Evolutionary conservation across 441 rosid genomes (phyloP).

Genomic region (Gossypium davidsonii): DNA sequence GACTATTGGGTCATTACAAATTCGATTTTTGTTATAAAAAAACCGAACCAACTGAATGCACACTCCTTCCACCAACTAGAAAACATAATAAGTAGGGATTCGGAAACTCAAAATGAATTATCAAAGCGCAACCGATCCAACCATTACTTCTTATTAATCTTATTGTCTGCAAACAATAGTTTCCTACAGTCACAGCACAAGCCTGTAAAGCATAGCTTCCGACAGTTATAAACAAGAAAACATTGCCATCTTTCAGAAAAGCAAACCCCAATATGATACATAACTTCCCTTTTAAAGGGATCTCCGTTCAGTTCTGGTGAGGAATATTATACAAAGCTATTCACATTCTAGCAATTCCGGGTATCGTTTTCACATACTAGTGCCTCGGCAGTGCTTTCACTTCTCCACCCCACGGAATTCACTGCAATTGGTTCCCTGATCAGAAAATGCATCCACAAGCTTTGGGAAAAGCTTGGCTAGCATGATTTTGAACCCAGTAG

Average conservation of each 20-base stretch:
- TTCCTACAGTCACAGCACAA: not conserved
- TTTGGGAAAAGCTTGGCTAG: constrained; percentile 70
- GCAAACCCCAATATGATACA: constrained; percentile 21
- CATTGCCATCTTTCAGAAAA: constrained; percentile 19
- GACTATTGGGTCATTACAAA: no score
- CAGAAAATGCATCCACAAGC: constrained; percentile 66
- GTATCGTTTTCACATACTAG: not conserved
- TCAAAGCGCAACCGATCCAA: constrained; percentile 5
- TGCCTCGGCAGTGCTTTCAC: constrained; percentile 11
- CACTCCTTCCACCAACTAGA: no score
- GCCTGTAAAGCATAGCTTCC: not conserved
- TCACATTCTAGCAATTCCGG: constrained; percentile 11
- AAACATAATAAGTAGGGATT: not conserved
- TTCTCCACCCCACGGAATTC: constrained; percentile 25
- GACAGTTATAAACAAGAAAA: not conserved
- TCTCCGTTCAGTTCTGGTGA: not conserved
- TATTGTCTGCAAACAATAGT: not conserved
- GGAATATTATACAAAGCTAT: not conserved
- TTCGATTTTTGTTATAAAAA: no score
- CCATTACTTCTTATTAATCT: not conserved
- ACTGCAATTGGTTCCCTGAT: constrained; percentile 60
- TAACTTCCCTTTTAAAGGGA: not conserved
- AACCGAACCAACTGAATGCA: no score
- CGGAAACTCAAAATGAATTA: not conserved
- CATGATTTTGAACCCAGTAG: constrained; percentile 92